Evolutionary conservation across 2,329 filamentous ascomycete genomes (phyloP).

Genomic region (Chalaropsis thielavioides): DNA sequence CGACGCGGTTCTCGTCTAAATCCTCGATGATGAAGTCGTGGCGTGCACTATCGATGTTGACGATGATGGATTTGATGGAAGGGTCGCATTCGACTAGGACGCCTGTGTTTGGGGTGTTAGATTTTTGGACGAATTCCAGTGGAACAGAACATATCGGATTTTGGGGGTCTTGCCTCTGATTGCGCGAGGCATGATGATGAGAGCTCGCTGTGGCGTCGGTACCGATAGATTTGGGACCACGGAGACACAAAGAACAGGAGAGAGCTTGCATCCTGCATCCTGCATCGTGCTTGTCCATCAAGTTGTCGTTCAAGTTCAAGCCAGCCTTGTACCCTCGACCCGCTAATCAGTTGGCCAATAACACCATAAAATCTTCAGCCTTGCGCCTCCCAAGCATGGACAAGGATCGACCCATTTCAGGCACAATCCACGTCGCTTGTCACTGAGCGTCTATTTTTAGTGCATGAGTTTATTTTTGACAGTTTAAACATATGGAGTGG

Average conservation of each 20-base stretch:
- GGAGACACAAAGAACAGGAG: neutral
- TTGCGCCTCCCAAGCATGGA: neutral
- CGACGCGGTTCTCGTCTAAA: slow-evolving; percentile 59
- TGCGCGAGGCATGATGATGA: slow-evolving; percentile 38
- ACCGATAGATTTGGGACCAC: neutral
- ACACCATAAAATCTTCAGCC: neutral
- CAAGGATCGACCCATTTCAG: slow-evolving; percentile 6
- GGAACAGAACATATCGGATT: neutral
- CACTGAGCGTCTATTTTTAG: neutral
- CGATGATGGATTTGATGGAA: slow-evolving; percentile 75
- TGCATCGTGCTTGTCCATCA: neutral
- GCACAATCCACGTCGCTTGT: neutral
- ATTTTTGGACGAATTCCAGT: slow-evolving; percentile 9
- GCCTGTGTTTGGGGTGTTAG: slow-evolving; percentile 30
- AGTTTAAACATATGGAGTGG: neutral
- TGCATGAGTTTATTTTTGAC: neutral
- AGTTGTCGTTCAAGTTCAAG: neutral
- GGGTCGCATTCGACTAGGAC: slow-evolving; percentile 70
- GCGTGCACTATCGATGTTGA: slow-evolving; percentile 55
- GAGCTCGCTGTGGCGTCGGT: neutral
- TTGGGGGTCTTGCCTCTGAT: slow-evolving; percentile 38
- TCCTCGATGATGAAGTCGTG: slow-evolving; percentile 69
- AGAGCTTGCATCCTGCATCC: too few species aligned
- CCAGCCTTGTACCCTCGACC: neutral
- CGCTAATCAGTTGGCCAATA: neutral